Conservation (phyloP, 2,329 filamentous ascomycete species). For the Tetracladium maxilliforme region DNA sequence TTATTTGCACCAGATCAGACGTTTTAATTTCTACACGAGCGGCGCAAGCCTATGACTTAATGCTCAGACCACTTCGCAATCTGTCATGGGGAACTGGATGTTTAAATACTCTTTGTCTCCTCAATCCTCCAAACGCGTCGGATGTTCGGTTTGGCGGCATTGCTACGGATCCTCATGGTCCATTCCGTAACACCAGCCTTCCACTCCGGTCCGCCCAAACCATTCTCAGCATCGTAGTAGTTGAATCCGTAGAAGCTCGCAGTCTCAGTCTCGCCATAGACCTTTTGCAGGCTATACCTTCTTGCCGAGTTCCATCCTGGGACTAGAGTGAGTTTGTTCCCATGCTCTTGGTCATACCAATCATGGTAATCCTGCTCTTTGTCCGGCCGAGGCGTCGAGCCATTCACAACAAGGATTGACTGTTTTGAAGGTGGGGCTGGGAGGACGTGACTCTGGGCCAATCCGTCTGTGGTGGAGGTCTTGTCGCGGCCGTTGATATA, state of each 20-base stretch:
- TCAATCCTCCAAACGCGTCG: slow-evolving; percentile 5
- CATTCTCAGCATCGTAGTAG: slow-evolving; percentile 7
- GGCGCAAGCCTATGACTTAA: too few relatives aligned
- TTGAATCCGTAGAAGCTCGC: slow-evolving; percentile 6
- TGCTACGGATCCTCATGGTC: slow-evolving; percentile 5
- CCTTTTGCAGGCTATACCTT: slow-evolving; percentile 4
- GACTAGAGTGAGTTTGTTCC: slow-evolving; percentile 4
- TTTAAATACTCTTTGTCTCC: slow-evolving; percentile 5
- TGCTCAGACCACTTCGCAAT: too few relatives aligned
- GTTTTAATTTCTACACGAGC: too few relatives aligned
- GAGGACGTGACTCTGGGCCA: too few relatives aligned
- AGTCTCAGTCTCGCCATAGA: slow-evolving; percentile 4
- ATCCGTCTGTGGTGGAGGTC: too few relatives aligned
- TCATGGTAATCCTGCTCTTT: slow-evolving; percentile 6
- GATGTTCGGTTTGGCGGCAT: slow-evolving; percentile 7
- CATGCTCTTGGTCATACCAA: slow-evolving; percentile 7
- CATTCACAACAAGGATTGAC: too few relatives aligned
- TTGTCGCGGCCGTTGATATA: too few relatives aligned
- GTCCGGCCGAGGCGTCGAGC: slow-evolving; percentile 4
- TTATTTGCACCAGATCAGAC: too few relatives aligned
- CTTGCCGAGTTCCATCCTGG: slow-evolving; percentile 5
- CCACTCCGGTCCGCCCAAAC: slow-evolving; percentile 6
- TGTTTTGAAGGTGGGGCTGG: too few relatives aligned
- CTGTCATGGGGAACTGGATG: too few relatives aligned
- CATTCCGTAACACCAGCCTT: slow-evolving; percentile 6